Percentiles rank a stretch among this genome's conserved stretches.
These are phyloP conservation scores for Metarhizium rileyi DNA, from an alignment of 2,329 filamentous ascomycete species.

Conservation along the genomic window DNA sequence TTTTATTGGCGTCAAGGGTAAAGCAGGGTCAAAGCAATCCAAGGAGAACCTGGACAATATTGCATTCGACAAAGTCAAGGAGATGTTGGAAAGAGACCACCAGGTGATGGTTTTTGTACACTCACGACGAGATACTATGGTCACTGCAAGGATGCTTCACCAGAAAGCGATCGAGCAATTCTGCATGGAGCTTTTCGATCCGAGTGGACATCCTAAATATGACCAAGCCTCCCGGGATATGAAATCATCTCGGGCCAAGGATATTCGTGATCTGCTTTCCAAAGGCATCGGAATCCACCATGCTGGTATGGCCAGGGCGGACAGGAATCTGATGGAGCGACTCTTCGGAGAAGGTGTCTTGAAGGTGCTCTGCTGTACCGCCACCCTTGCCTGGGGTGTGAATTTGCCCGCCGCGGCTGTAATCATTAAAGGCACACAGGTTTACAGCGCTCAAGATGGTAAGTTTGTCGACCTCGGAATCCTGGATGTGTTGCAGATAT, in stretches of 20 bases:
- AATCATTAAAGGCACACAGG: constrained; percentile 93
- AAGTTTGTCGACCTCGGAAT: constrained; percentile 96
- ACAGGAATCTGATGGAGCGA: constrained; percentile 91
- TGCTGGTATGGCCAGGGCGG: constrained; percentile 88
- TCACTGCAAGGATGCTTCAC: constrained; percentile 75
- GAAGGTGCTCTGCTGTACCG: constrained; percentile 95
- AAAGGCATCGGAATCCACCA: constrained; percentile 95
- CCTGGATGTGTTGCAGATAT: constrained; percentile 93
- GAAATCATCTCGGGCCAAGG: constrained; percentile 73
- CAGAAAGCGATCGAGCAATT: constrained; percentile 78
- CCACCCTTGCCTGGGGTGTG: constrained; percentile 96
- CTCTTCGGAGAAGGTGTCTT: constrained; percentile 87
- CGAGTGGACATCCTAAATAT: constrained; percentile 67
- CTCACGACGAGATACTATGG: constrained; percentile 85
- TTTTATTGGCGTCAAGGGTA: constrained; percentile 93
- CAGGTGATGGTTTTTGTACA: constrained; percentile 99
- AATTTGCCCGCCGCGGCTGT: constrained; percentile 95
- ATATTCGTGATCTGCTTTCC: constrained; percentile 78
- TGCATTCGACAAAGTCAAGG: constrained; percentile 86
- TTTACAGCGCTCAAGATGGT: constrained; percentile 93
- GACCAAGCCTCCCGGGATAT: constrained; percentile 73
- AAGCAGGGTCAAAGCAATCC: constrained; percentile 68
- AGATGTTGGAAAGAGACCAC: constrained; percentile 86
- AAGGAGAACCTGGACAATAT: constrained; percentile 82
- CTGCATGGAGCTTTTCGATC: constrained; percentile 75